Base-by-base conservation (phyloP, 148 eudicot genomes). In the Silene latifolia region DNA sequence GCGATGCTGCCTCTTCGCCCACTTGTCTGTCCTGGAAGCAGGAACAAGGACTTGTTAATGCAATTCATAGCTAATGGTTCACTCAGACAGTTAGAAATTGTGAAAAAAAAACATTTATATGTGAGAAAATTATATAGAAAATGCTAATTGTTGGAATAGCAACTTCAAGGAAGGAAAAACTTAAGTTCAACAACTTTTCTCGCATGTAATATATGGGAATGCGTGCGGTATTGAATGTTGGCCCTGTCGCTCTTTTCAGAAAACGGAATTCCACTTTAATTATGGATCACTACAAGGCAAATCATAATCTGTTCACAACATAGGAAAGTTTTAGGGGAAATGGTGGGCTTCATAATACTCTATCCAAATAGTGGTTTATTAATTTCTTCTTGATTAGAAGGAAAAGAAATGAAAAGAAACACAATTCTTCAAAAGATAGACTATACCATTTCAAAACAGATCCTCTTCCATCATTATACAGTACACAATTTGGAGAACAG, bases 391-490 rank as follows among this genome's bases (percentile, higher is more conserved):
- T 69, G 24, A 7, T 1, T 29, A 18, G 10, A 19, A 57, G 27
- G 27, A 65, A 69, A 72, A 35, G 27, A 58, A 72, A 29, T n/a
- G 29, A 13, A 17, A 47, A 20, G 27, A 5, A 60, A 35, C 20
- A n/a, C n/a, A n/a, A n/a, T n/a, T n/a, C n/a, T n/a, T n/a, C n/a
- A n/a, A n/a, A n/a, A n/a, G n/a, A n/a, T n/a, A n/a, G n/a, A n/a
- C 11, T 23, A 18, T 85, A 95, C 98, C 98, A 95, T 92, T 95
- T 95, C 57, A 89, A 71, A 74, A 95, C 96, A 29, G 97, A 95
- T 81, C 98, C 98, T 86, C 96, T 88, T 78, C 98, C 98, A 79
- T 95, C 98, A 76, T 92, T n/a, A n/a, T n/a, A n/a, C n/a, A n/a
- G n/a, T n/a, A 67, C 53, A 20, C 21, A 35, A 18, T 67, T 11